Base-by-base conservation (phyloP, 1,139 yeast species). In the Keqinozyma sinolaborantium region DNA sequence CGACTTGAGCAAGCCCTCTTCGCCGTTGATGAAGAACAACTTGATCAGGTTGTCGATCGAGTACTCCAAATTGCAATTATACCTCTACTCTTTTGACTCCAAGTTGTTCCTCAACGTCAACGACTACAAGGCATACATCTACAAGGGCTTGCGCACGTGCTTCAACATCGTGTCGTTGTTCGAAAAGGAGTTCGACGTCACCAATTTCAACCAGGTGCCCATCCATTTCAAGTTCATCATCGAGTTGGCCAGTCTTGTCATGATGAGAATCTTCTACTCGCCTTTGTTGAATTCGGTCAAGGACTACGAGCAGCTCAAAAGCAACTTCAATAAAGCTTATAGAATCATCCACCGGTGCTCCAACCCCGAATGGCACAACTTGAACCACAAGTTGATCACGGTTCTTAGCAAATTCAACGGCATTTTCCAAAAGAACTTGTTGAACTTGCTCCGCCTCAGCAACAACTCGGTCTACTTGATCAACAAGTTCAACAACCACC, bases 1-100 rank as follows among this genome's bases (percentile, higher is more conserved):
- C 32, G 69, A 66, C 34, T 53, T 64, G 30, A 44, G 48, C 16
- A 48, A 40, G 15, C 29, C 36, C 11, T 43, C 14, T 30, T 48
- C 44, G 21, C 48, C 41, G 24, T 42, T 43, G 35, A 45, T 45
- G 16, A 35, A 47, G 9, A 50, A 53, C 35, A 49, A 48, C 26
- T 51, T 64, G 32, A 56, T 62, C n/a, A 45, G 51, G 25, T 45
- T 66, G 10, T 56, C 69, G 5, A 54, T 66, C 13, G 66, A 61
- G 36, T 68, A 51, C 40, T 55, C 70, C n/a, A 62, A 58, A 35
- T 48, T 69, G 19, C 74, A 69, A 44, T 53, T 68, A 16, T 67
- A 52, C 42, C 45, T 63, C 20, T 65, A 65, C 42, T 50, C 64
- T 16, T 58, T 68, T 39, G 41, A 40, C 28, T 51, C 70, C 3